Conservation (phyloP, 352 stramenopile genomes). For the Thalassiosira allenii region DNA sequence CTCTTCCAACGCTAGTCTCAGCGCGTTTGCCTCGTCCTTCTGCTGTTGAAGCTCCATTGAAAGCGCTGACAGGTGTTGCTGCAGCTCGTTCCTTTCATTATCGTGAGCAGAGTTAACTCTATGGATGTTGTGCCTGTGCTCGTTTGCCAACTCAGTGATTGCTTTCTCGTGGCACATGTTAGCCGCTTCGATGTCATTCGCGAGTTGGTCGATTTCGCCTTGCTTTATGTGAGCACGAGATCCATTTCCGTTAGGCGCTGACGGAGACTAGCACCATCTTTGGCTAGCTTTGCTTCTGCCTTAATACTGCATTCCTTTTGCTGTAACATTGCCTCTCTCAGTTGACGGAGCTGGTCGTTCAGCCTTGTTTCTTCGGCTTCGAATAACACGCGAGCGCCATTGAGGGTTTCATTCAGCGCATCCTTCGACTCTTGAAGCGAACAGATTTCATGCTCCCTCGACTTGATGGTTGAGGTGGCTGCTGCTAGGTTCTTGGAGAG, state of each 20-base stretch:
- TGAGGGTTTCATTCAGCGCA: too few species aligned
- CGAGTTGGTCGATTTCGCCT: constrained; percentile 24
- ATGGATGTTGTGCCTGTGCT: constrained; percentile 2
- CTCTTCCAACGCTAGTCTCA: constrained; percentile 23
- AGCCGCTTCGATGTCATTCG: constrained; percentile 5
- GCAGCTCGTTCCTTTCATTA: constrained; percentile 26
- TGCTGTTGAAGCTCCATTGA: constrained; percentile 32
- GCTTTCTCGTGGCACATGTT: constrained; percentile 27
- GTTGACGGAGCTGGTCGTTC: constrained; percentile 25
- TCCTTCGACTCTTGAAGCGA: too few species aligned
- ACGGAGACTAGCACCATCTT: constrained; percentile 16
- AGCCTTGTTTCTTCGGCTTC: constrained; percentile 19
- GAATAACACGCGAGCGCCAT: too few species aligned
- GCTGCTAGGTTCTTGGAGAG: too few species aligned
- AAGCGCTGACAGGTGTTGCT: constrained; percentile 25
- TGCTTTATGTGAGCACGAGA: constrained; percentile 3
- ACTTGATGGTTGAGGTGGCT: too few species aligned
- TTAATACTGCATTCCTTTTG: constrained; percentile 16
- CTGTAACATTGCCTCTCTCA: constrained; percentile 8
- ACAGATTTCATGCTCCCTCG: too few species aligned
- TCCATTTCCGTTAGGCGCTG: constrained; percentile 4
- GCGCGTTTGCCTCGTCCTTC: constrained; percentile 26
- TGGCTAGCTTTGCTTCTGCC: constrained; percentile 22
- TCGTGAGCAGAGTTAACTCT: constrained; percentile 21
- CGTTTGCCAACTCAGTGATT: constrained; percentile 27